Conservation (phyloP, 106 monocot species). For the Apostasia shenzhenica region DNA sequence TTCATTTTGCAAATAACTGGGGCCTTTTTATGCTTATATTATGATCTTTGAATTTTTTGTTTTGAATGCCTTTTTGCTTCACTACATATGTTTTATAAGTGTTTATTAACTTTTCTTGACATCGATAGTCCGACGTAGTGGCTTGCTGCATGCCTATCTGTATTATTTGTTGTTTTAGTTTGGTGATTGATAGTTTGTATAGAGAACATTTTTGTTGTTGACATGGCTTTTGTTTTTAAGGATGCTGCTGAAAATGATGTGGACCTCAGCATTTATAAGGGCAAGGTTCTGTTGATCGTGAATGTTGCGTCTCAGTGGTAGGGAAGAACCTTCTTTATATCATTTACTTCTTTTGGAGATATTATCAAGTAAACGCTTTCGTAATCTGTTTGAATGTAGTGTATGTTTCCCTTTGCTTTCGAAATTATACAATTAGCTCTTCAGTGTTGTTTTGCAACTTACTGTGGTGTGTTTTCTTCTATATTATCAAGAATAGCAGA, state of each 20-base stretch:
- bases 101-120: background rate
- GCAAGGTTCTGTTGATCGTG: slow-evolving; percentile 60
- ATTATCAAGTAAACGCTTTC: too few species aligned
- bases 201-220: background rate
- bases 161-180: background rate
- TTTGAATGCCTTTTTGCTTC: background rate
- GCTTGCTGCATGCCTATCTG: background rate
- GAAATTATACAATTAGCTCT: too few species aligned
- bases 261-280: slow-evolving; percentile 62
- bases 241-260: slow-evolving; percentile 59
- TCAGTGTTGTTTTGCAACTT: too few species aligned
- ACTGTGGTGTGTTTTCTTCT: too few species aligned
- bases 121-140: background rate
- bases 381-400: too few species aligned
- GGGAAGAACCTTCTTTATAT: too few species aligned
- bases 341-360: too few species aligned
- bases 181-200: background rate
- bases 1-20: too few species aligned
- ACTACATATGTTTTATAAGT: background rate
- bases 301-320: slow-evolving; percentile 76
- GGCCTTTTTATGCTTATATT: too few species aligned
- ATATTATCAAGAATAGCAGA: too few species aligned
- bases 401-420: too few species aligned
- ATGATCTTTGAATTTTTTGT: too few species aligned
- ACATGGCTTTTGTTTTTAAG: slow-evolving; percentile 11